These are phyloP conservation scores for Puccinia brachypodii DNA, from an alignment of 1,284 basidiomycete species.

Conservation along the genomic window DNA sequence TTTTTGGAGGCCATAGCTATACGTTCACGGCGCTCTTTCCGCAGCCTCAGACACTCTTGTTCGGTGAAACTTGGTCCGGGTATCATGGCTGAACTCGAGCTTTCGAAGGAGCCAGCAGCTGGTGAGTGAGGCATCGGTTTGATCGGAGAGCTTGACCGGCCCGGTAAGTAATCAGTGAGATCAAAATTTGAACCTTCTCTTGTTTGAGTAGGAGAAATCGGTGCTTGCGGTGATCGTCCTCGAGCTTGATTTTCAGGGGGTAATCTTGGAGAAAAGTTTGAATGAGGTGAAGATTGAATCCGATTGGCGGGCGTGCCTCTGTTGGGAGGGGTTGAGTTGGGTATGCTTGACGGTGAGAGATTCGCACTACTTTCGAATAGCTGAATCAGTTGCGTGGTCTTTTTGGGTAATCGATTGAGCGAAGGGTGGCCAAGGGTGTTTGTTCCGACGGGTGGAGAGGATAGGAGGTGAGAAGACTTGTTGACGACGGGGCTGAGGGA, in stretches of 20 bases:
- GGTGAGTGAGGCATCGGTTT: slow-evolving; percentile 2
- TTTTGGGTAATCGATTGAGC: slow-evolving; percentile 40
- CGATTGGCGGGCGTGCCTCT: neutral
- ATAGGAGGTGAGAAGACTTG: slow-evolving; percentile 14
- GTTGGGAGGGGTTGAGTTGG: slow-evolving; percentile 15
- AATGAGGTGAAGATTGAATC: neutral
- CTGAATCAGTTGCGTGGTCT: slow-evolving; percentile 36
- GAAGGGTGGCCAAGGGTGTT: slow-evolving; percentile 21
- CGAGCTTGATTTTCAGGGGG: neutral
- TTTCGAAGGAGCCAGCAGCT: neutral
- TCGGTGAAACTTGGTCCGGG: slow-evolving; percentile 24
- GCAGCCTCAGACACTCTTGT: slow-evolving; percentile 7
- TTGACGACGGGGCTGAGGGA: neutral
- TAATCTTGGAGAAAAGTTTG: neutral
- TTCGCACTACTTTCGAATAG: slow-evolving; percentile 33
- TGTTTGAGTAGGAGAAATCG: slow-evolving; percentile 9
- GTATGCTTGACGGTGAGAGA: neutral
- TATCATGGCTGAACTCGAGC: neutral
- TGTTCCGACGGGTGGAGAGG: neutral
- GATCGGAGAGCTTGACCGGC: slow-evolving; percentile 1
- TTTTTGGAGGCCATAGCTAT: slow-evolving; percentile 30
- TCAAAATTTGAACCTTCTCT: neutral
- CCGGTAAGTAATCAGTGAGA: neutral
- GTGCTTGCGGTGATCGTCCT: slow-evolving; percentile 17
- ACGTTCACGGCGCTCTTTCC: slow-evolving; percentile 35